phyloP scores from a whole-genome alignment of 2,329 filamentous ascomycete genomes.

The Alternaria ventricosa region DNA sequence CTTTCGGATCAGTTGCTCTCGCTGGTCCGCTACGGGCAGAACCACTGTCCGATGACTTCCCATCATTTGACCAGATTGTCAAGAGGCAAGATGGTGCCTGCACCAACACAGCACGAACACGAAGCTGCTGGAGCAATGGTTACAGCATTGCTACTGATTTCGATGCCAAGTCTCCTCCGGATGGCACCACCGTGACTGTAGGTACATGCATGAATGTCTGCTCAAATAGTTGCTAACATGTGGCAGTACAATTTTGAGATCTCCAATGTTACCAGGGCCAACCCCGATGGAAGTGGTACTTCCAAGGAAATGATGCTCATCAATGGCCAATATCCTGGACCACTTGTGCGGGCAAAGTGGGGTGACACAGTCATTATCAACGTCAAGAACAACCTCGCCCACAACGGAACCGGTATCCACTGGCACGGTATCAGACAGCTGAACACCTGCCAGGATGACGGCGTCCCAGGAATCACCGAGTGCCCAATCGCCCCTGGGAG shows the following conservation, averaged over 20 bases:
- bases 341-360: conserved; percentile 49
- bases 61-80: conserved; percentile 24
- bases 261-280: conserved; percentile 48
- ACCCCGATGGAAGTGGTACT: conserved; percentile 49
- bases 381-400: conserved; percentile 45
- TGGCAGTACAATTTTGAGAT: conserved; percentile 50
- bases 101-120: conserved; percentile 49
- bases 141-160: conserved; percentile 55
- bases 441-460: conserved; percentile 58
- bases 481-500: conserved; percentile 70
- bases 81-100: conserved; percentile 47
- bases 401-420: conserved; percentile 60
- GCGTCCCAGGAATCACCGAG: conserved; percentile 61
- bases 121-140: conserved; percentile 53
- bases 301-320: conserved; percentile 51
- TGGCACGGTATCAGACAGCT: conserved; percentile 57
- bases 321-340: conserved; percentile 68
- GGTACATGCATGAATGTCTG: background rate
- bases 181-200: conserved; percentile 46
- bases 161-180: conserved; percentile 52
- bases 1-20: conserved; percentile 33
- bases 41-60: conserved; percentile 9
- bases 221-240: conserved; percentile 2
- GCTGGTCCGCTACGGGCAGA: conserved; percentile 33
- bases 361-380: conserved; percentile 51